Base-by-base conservation (phyloP, 495 filamentous ascomycete genomes). In the Saxophila tyrrhenica region DNA sequence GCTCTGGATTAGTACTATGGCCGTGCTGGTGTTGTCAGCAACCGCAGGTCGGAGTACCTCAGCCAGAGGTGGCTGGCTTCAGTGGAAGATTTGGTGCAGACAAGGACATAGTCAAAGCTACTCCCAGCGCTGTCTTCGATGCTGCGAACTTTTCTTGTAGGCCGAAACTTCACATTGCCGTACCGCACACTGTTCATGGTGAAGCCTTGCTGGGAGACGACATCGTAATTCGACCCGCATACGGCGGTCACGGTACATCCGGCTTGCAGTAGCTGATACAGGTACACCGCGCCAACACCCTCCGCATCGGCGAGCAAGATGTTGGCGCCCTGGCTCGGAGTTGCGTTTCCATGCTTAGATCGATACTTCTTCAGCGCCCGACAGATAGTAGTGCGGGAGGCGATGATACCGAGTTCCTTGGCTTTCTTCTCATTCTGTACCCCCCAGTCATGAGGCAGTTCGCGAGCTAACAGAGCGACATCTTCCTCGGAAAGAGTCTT, bases 181-280 rank as follows among this genome's bases (percentile, higher is more conserved):
- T 68, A 76, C n/a, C 66, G 54, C 11, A 55, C 54, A 1, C 76
- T 79, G 25, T 73, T 50, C 60, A 81, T 76, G 20, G 61, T 56
- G 58, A 77, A 75, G n/a, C 78, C 79, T 22, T 75, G 43, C 7
- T 62, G 44, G 21, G 60, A 57, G 24, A 73, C 75, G 3, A 56
- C 62, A 1, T 64, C 64, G 62, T 73, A 81, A 63, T 80, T 82
- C 1, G 75, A 77, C 21, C 79, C 71, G 48, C 76, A 71, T 13
- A 81, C 65, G 0, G 70, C 64, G 2, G 73, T 74, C 32, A 78
- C 70, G 2, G 42, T 54, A 7, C 70, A 70, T 1, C 65, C 61
- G 20, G 69, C 69, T 5, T 62, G 59, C 38, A 72, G 62, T 2
- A 82, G 66, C 21, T 73, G 64, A 44, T 71, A 73, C 17, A 70